A percentile compares a stretch with the other conserved stretches of the same genome.
Conservation (phyloP, 1,139 yeast genomes). For the Scheffersomyces cryptocercus region DNA sequence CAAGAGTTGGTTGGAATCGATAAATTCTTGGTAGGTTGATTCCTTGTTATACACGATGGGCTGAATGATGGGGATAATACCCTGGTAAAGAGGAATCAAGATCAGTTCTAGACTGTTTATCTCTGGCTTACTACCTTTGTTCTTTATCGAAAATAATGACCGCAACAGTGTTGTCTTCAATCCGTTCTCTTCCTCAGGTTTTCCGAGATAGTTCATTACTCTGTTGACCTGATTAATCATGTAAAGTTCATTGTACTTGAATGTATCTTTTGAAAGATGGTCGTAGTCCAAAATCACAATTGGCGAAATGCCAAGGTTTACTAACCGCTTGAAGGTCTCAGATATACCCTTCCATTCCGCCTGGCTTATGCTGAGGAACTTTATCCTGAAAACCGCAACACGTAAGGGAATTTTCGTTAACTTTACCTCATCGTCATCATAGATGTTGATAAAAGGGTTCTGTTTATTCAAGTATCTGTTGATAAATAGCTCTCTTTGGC, state of each 20-base stretch:
- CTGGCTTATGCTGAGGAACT: constrained; percentile 33
- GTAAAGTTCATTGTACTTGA: constrained; percentile 34
- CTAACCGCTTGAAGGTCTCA: constrained; percentile 49
- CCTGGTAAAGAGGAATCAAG: constrained; percentile 45
- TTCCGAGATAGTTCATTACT: constrained; percentile 27
- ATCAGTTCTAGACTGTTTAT: constrained; percentile 35
- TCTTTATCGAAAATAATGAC: constrained; percentile 24
- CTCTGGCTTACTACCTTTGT: constrained; percentile 7
- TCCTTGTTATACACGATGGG: constrained; percentile 53
- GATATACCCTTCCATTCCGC: constrained; percentile 44
- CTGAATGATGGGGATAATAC: constrained; percentile 58
- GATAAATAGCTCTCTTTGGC: constrained; percentile 40
- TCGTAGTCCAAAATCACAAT: constrained; percentile 33
- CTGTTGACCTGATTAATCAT: constrained; percentile 36
- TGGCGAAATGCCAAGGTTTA: constrained; percentile 49
- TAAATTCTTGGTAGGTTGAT: constrained; percentile 30
- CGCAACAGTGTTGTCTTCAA: constrained; percentile 30
- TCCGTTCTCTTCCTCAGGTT: constrained; percentile 24
- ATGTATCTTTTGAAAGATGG: constrained; percentile 25
- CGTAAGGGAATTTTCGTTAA: constrained; percentile 45
- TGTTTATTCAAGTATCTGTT: constrained; percentile 40
- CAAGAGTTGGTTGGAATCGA: constrained; percentile 36
- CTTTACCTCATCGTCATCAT: constrained; percentile 33
- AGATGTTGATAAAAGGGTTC: constrained; percentile 36
- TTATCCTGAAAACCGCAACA: constrained; percentile 52